Evolutionary conservation across 2,329 filamentous ascomycete genomes (phyloP).

Genomic region (Daldinia eschscholtzii): DNA sequence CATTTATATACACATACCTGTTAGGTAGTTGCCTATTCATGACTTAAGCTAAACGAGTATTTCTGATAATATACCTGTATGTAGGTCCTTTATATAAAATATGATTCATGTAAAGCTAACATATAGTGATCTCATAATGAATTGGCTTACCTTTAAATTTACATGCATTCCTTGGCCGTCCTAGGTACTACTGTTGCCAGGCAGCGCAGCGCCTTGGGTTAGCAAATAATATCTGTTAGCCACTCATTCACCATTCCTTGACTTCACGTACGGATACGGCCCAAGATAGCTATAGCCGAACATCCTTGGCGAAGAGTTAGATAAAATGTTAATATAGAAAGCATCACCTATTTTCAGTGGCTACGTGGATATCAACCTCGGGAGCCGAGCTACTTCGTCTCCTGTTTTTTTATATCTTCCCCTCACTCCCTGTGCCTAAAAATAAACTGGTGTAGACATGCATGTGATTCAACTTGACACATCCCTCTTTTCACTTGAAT

Average conservation of each 20-base stretch:
- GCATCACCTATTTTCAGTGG: background rate
- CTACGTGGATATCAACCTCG: background rate
- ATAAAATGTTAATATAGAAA: background rate
- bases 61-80: no score
- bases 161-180: background rate
- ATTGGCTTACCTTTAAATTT: background rate
- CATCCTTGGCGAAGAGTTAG: background rate
- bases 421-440: background rate
- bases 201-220: background rate
- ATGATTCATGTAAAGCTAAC: background rate
- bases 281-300: background rate
- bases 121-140: background rate
- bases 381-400: background rate
- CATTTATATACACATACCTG: no score
- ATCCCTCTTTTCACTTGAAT: conserved; percentile 1
- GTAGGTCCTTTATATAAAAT: background rate
- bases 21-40: no score
- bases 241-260: background rate
- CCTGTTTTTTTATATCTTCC: background rate
- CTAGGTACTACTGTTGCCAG: background rate
- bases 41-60: no score
- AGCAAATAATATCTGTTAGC: background rate
- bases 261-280: background rate
- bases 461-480: background rate
- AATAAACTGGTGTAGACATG: background rate